phyloP scores from a whole-genome alignment of 129 eudicot genomes.

The Tagetes erecta region DNA sequence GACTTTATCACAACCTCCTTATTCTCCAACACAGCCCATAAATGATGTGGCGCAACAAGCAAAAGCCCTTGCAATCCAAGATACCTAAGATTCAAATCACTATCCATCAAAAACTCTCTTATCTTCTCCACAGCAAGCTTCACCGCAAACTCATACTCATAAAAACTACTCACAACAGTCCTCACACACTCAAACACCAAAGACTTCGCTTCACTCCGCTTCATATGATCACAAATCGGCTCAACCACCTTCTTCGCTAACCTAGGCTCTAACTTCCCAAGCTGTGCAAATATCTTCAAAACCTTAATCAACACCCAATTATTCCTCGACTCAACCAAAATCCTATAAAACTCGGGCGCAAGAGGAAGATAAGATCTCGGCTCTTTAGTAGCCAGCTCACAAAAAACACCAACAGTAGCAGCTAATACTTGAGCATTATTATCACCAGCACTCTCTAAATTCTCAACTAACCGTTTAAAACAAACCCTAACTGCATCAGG shows the following conservation, averaged over 20 bases:
- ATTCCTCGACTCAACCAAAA: conserved; percentile 77
- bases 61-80: conserved; percentile 86
- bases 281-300: conserved; percentile 68
- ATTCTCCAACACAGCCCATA: conserved; percentile 82
- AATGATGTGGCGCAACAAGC: conserved; percentile 50
- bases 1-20: conserved; percentile 82
- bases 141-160: conserved; percentile 73
- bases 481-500: conserved; percentile 93
- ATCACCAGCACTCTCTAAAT: conserved; percentile 50
- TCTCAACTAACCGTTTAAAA: conserved; percentile 83
- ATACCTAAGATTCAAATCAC: conserved; percentile 81
- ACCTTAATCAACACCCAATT: conserved; percentile 94
- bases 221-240: conserved; percentile 79
- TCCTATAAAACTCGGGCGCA: conserved; percentile 87
- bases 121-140: conserved; percentile 74
- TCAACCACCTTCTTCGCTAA: conserved; percentile 73
- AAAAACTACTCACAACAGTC: conserved; percentile 64
- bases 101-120: conserved; percentile 72
- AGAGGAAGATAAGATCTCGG: conserved; percentile 70
- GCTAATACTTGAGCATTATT: conserved; percentile 50
- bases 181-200: conserved; percentile 90
- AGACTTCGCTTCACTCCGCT: conserved; percentile 73
- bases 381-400: conserved; percentile 69
- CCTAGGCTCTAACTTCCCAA: conserved; percentile 81
- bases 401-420: conserved; percentile 73